Base-by-base conservation (phyloP, 257 asterid species). In the Nicotiana tabacum region DNA sequence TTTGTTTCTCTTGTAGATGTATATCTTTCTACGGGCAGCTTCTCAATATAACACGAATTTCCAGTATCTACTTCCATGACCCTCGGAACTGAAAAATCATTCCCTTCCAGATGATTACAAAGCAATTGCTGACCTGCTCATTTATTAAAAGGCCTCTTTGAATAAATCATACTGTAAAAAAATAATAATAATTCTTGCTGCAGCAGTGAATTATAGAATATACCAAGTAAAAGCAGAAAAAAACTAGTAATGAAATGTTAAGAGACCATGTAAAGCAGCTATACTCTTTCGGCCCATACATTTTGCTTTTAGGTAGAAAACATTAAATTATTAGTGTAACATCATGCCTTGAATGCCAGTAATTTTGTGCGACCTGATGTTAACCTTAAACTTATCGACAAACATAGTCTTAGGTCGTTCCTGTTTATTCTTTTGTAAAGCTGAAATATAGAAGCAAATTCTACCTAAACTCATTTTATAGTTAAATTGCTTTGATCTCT, bases 51-150 rank as follows among this genome's bases (percentile, higher is more conserved):
- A 68, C 30, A 81, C 83, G 86, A 82, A 86, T 81, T 88, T 88
- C 86, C 86, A 72, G 81, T 87, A 55, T 86, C 83, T 83, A 84
- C 87, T 80, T 93, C 93, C 94, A 86, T 92, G 17, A 82, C 72
- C 84, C 64, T 82, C 72, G 53, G 56, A 81, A 78, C 79, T 43
- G 84, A 84, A 87, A 83, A 87, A 90, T 68, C 92, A 91, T 90
- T 84, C 92, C 96, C 92, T 86, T 84, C 64, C 9, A 0, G 27
- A 66, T 46, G 29, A 76, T 51, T 39, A 76, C 30, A 9, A 60
- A 58, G 70, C 77, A 81, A 82, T 51, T 46, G 53, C 68, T 72
- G 4, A 56, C 72, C 83, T 84, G 69, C 56, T 21, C 67, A 81
- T 65, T 81, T 84, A 81, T 80, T 85, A 69, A 68, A 81, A 65